A percentile compares a stretch with the other conserved stretches of the same genome.
Conservation (phyloP, 2,329 filamentous ascomycete species). For the Neurospora sp. region DNA sequence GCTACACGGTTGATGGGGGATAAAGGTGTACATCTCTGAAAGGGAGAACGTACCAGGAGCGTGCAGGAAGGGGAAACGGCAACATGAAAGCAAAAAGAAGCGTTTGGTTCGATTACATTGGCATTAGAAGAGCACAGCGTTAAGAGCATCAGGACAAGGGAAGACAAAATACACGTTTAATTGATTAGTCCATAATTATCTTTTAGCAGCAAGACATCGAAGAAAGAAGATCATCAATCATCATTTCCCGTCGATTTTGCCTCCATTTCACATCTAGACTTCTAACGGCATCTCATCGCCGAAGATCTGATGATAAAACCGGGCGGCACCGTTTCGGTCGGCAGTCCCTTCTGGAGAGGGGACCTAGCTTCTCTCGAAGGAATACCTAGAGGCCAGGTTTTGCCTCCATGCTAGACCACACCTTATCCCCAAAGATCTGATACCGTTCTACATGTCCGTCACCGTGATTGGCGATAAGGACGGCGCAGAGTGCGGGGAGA, state of each 20-base stretch:
- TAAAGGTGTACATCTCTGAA: not conserved
- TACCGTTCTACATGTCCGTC: not conserved
- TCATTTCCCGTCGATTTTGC: not conserved
- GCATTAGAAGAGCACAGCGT: not conserved
- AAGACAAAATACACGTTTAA: not conserved
- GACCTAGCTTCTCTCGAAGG: no score
- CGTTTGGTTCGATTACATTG: not conserved
- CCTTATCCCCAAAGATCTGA: not conserved
- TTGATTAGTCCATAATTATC: not conserved
- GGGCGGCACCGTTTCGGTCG: no score
- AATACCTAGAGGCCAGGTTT: no score
- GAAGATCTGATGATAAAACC: no score
- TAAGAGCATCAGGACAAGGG: not conserved
- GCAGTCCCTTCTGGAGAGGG: no score
- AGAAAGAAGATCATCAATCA: not conserved
- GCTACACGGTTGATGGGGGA: not conserved
- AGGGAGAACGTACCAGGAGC: not conserved
- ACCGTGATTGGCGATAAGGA: not conserved
- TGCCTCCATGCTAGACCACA: not conserved
- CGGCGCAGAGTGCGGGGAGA: not conserved
- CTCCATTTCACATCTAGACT: not conserved
- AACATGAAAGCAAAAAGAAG: not conserved
- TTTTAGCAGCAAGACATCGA: not conserved
- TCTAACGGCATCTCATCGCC: not conserved
- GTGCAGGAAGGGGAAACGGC: not conserved